Evolutionary conservation across 148 eudicot genomes (phyloP).

Genomic region (Spergularia marina): DNA sequence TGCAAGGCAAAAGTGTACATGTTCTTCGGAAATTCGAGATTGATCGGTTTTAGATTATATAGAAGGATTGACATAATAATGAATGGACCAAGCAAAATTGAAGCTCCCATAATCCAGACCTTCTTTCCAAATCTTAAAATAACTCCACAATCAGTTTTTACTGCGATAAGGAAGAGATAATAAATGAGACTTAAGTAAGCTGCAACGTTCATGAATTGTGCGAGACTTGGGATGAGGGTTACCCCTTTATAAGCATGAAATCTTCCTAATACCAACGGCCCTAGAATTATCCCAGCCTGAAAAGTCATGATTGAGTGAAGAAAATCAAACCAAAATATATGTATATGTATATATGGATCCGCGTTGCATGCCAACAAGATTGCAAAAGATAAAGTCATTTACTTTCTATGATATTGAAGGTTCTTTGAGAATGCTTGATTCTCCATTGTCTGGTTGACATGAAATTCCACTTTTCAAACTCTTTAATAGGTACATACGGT

Average conservation of each 20-base stretch:
- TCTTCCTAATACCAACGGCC: slow-evolving; percentile 15
- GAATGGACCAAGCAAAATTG: slow-evolving; percentile 2
- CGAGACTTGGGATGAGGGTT: neutral
- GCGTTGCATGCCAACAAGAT: too few relatives aligned
- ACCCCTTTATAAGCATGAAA: neutral
- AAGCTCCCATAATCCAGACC: slow-evolving; percentile 9
- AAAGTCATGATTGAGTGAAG: neutral
- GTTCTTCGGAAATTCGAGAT: neutral
- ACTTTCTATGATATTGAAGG: too few relatives aligned
- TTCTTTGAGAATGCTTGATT: too few relatives aligned
- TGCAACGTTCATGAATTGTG: slow-evolving; percentile 15
- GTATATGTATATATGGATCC: too few relatives aligned
- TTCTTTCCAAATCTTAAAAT: slow-evolving; percentile 4
- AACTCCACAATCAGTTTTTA: slow-evolving; percentile 11
- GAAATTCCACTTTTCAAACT: too few relatives aligned
- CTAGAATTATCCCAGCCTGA: slow-evolving; percentile 24
- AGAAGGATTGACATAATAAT: neutral
- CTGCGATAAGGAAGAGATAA: slow-evolving; percentile 17
- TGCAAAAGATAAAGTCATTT: too few relatives aligned
- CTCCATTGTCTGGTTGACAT: too few relatives aligned
- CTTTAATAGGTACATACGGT: too few relatives aligned
- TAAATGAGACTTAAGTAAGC: slow-evolving; percentile 4
- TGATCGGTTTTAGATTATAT: neutral
- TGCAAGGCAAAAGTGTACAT: neutral
- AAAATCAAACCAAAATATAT: too few relatives aligned